Conservation (phyloP, 202 grass and related monocot species). For the Saccharum hybrid region DNA sequence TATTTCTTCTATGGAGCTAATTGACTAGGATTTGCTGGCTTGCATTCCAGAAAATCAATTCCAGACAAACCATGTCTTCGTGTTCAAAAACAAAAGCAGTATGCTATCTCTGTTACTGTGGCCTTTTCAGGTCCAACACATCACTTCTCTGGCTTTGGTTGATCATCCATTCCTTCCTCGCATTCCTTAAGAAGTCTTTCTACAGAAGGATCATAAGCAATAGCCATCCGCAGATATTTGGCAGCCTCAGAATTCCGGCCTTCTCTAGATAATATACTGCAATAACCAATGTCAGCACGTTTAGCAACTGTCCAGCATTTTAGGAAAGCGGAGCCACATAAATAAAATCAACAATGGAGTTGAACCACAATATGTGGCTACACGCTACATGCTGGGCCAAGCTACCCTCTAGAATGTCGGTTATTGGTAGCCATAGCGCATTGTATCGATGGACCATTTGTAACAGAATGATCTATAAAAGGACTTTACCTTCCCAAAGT, state of each 20-base stretch:
- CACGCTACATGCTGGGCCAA: not conserved
- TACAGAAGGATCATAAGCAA: constrained; percentile 69
- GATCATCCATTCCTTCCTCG: constrained; percentile 52
- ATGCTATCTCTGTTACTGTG: not conserved
- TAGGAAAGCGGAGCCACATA: not conserved
- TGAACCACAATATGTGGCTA: not conserved
- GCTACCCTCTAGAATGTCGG: not conserved
- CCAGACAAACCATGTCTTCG: not conserved
- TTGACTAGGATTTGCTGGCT: not conserved
- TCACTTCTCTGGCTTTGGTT: constrained; percentile 34
- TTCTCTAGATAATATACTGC: constrained; percentile 70
- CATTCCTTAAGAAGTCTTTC: constrained; percentile 67
- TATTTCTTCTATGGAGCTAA: not conserved
- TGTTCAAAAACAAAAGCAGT: not conserved
- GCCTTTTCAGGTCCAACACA: constrained; percentile 22
- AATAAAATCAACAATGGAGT: not conserved
- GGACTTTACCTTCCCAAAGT: constrained; percentile 67
- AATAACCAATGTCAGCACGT: constrained; percentile 19
- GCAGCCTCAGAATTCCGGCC: constrained; percentile 73
- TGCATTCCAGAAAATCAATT: not conserved
- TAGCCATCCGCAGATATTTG: constrained; percentile 62
- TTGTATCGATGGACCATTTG: not conserved
- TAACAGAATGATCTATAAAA: constrained; percentile 31
- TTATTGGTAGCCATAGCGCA: not conserved
- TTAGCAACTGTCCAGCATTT: not conserved